Conservation (phyloP, 441 rosid genomes). For the Syzygium syzygioides region DNA sequence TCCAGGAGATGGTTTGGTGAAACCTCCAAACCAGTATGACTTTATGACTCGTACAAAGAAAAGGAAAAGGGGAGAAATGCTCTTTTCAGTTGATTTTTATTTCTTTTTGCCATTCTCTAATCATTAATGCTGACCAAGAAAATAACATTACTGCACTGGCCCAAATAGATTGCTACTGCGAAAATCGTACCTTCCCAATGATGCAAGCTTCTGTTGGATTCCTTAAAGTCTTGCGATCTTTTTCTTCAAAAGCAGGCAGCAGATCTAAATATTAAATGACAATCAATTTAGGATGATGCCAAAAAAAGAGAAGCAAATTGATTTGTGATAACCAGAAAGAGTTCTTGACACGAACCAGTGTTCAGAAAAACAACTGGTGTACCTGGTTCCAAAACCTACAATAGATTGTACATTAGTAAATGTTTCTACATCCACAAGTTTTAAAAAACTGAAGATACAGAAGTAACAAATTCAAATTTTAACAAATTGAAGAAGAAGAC, state of each 20-base stretch:
- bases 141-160: neutral
- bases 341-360: constrained; percentile 46
- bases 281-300: neutral
- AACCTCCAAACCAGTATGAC: neutral
- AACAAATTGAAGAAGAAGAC: constrained; percentile 1
- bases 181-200: constrained; percentile 56
- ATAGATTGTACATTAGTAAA: neutral
- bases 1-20: neutral
- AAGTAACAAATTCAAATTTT: neutral
- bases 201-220: constrained; percentile 84
- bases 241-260: constrained; percentile 76
- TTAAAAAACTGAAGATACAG: neutral
- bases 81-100: neutral
- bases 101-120: neutral
- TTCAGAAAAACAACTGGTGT: constrained; percentile 63
- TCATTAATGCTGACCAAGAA: neutral
- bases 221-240: constrained; percentile 62
- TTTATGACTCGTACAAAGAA: neutral
- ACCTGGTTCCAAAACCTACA: constrained; percentile 75
- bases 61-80: neutral
- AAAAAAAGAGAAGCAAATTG: neutral
- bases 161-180: neutral
- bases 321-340: neutral
- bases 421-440: neutral
- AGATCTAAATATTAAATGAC: constrained; percentile 38